Percentiles rank a stretch among this genome's conserved stretches.
phyloP scores from a whole-genome alignment of 768 basidiomycete species.

The Suillus clintonianus region DNA sequence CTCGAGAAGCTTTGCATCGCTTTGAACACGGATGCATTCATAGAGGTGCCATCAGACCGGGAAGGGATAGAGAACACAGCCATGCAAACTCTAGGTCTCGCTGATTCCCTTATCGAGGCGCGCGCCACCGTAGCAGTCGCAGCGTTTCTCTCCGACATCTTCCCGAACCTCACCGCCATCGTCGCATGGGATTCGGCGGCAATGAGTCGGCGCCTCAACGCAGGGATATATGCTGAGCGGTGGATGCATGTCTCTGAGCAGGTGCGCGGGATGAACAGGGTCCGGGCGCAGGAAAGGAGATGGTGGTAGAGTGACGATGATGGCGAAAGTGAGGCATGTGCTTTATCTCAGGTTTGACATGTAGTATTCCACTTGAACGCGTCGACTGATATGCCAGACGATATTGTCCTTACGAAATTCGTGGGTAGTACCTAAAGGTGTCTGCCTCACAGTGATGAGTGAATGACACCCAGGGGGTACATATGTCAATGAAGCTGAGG shows the following conservation, averaged over 20 bases:
- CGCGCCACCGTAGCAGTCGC: not conserved
- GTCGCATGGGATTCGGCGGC: not conserved
- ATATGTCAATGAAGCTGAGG: too few relatives aligned
- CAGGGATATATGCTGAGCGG: not conserved
- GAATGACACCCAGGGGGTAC: too few relatives aligned
- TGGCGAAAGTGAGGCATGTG: not conserved
- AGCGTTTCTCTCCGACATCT: conserved; percentile 8
- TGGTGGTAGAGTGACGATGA: conserved; percentile 1
- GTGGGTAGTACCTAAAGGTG: not conserved
- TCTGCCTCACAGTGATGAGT: too few relatives aligned
- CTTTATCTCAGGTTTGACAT: not conserved
- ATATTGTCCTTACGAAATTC: not conserved
- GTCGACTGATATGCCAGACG: not conserved
- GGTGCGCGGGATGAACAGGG: not conserved
- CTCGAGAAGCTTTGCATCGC: conserved; percentile 4
- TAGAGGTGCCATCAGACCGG: not conserved
- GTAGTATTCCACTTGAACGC: not conserved
- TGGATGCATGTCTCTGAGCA: conserved; percentile 4
- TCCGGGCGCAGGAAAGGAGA: conserved; percentile 8
- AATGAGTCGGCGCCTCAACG: not conserved
- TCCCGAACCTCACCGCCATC: conserved; percentile 2
- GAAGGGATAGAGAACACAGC: not conserved
- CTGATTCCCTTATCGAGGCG: not conserved
- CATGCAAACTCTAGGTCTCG: not conserved
- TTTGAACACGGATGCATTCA: conserved; percentile 1